phyloP scores from a whole-genome alignment of 768 basidiomycete species.

The Dentipellis sp. region DNA sequence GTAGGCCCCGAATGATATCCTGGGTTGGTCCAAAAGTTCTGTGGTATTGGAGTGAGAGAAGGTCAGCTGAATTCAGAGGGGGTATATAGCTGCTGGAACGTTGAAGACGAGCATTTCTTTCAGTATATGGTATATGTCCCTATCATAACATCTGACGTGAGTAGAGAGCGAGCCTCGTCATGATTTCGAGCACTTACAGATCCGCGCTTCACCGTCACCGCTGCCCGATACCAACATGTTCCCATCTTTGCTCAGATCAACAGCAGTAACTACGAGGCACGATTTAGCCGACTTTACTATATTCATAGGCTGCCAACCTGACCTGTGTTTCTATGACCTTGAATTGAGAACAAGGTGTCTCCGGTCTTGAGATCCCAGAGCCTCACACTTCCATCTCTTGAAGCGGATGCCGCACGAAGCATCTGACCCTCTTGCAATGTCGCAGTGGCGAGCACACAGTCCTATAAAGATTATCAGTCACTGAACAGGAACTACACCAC shows the following conservation, averaged over 20 bases:
- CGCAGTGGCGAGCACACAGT: not conserved
- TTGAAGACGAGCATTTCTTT: no score
- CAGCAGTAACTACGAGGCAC: conserved; percentile 23
- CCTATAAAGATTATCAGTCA: not conserved
- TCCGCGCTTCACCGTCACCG: conserved; percentile 27
- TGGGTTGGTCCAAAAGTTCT: no score
- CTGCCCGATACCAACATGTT: conserved; percentile 26
- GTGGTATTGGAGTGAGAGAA: no score
- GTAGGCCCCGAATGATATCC: no score
- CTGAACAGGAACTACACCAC: conserved; percentile 6
- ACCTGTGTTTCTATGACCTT: conserved; percentile 4
- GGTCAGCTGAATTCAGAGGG: no score
- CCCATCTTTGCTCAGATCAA: conserved; percentile 27
- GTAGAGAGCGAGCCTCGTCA: not conserved
- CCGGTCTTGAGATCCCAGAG: conserved; percentile 7
- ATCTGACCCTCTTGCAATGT: not conserved
- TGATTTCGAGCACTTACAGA: conserved; percentile 17
- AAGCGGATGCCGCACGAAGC: not conserved
- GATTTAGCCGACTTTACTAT: not conserved
- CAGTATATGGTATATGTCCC: not conserved
- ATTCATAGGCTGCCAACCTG: not conserved
- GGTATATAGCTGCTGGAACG: no score
- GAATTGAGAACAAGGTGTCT: not conserved
- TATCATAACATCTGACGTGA: not conserved
- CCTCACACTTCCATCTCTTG: not conserved